phyloP scores from a whole-genome alignment of 176 grass and related monocot species.

The Urochloa ruziziensis region DNA sequence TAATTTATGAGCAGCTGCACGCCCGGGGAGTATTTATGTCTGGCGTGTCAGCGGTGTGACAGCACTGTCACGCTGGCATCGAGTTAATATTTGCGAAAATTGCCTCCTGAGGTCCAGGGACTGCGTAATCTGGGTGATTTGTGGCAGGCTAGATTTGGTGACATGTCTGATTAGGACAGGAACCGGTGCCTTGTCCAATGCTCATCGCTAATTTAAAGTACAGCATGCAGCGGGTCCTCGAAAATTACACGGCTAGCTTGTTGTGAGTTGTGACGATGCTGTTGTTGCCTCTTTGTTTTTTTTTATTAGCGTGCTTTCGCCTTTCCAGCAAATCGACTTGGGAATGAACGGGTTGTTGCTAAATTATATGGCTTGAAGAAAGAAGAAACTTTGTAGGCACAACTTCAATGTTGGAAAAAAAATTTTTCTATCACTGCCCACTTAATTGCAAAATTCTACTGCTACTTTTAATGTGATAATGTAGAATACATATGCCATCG shows the following conservation, averaged over 20 bases:
- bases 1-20: constrained; percentile 32
- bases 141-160: constrained; percentile 23
- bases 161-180: background rate
- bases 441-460: too few relatives aligned
- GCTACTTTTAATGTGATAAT: too few relatives aligned
- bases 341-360: too few relatives aligned
- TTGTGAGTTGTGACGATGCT: too few relatives aligned
- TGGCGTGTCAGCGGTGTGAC: background rate
- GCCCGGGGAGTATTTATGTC: constrained; percentile 41
- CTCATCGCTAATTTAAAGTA: background rate
- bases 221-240: background rate
- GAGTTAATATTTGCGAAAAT: background rate
- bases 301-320: too few relatives aligned
- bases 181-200: background rate
- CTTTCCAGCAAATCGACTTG: too few relatives aligned
- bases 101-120: constrained; percentile 23
- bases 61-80: background rate
- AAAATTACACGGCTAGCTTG: background rate
- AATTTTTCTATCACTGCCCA: too few relatives aligned
- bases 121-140: constrained; percentile 30
- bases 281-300: too few relatives aligned
- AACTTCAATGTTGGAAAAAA: too few relatives aligned
- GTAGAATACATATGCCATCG: too few relatives aligned
- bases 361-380: too few relatives aligned
- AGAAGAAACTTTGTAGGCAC: too few relatives aligned